A percentile compares a stretch with the other conserved stretches of the same genome.
These are phyloP conservation scores for Mortierella sp. DNA, from an alignment of 371 early-diverging fungal genomes.

Conservation along the genomic window DNA sequence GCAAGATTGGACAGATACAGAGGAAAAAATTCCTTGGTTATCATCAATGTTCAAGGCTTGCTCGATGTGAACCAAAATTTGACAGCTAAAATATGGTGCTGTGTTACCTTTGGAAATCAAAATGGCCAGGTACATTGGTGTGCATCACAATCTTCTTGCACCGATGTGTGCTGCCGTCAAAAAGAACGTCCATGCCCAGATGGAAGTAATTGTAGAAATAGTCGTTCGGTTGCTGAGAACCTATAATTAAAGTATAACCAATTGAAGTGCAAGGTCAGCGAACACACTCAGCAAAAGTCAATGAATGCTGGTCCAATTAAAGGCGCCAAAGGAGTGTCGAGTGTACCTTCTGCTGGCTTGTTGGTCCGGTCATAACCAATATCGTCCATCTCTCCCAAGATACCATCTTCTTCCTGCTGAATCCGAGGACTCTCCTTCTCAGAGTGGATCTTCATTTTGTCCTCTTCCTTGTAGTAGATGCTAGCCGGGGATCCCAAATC, in stretches of 20 bases:
- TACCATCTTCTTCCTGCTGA: conserved; percentile 40
- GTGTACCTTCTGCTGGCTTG: conserved; percentile 41
- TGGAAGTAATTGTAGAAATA: conserved; percentile 82
- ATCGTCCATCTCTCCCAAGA: conserved; percentile 50
- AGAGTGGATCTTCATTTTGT: conserved; percentile 82
- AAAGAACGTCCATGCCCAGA: conserved; percentile 79
- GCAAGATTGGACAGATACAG: not conserved
- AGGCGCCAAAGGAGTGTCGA: not conserved
- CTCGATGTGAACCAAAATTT: not conserved
- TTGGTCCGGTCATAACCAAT: conserved; percentile 39
- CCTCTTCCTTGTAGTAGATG: conserved; percentile 77
- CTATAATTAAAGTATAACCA: conserved; percentile 1
- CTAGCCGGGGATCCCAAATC: conserved; percentile 76
- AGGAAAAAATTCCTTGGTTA: not conserved
- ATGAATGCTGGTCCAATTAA: not conserved
- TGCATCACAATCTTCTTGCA: conserved; percentile 84
- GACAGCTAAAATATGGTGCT: conserved; percentile 1
- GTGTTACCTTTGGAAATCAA: conserved; percentile 76
- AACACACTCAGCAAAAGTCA: not conserved
- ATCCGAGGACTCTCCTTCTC: conserved; percentile 29
- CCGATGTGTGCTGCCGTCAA: conserved; percentile 77
- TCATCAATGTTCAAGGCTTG: not conserved
- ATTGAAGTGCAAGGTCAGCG: not conserved
- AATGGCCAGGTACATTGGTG: conserved; percentile 82
- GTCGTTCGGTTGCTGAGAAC: conserved; percentile 65